phyloP scores from a whole-genome alignment of 2,329 filamentous ascomycete genomes.

The Colletotrichum endophyticum region DNA sequence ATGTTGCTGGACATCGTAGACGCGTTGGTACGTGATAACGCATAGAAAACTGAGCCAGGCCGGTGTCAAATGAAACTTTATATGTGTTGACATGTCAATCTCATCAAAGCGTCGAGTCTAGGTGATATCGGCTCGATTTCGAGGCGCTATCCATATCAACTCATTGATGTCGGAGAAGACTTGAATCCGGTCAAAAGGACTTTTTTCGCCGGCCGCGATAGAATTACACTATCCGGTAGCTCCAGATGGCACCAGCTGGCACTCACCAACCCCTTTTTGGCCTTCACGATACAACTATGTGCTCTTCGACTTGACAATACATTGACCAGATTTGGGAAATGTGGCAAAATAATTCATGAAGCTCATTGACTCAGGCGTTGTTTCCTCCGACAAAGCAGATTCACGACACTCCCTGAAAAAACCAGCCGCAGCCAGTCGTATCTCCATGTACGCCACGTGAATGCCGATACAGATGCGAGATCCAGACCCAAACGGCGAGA shows the following conservation, averaged over 20 bases:
- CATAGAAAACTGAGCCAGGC: not conserved
- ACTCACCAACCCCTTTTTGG: not conserved
- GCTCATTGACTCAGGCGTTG: not conserved
- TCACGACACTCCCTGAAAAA: constrained; percentile 55
- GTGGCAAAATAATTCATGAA: not conserved
- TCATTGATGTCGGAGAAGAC: not conserved
- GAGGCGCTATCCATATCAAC: not conserved
- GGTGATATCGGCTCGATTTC: not conserved
- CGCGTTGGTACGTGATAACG: not conserved
- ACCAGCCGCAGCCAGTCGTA: constrained; percentile 53
- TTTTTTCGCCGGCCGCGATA: not conserved
- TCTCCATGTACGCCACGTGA: constrained; percentile 61
- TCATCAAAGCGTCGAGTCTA: not conserved
- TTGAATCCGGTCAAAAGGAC: not conserved
- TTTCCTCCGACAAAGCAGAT: constrained; percentile 24
- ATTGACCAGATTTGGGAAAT: not conserved
- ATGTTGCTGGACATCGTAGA: not conserved
- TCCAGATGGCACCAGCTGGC: not conserved
- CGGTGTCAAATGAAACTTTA: not conserved
- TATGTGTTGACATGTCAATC: not conserved
- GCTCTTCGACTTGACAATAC: not conserved
- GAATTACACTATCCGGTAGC: not conserved
- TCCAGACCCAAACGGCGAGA: constrained; percentile 58
- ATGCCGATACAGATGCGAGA: constrained; percentile 57
- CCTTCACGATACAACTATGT: not conserved